Conservation (phyloP, 2,329 filamentous ascomycete species). For the Cercospora sojina region DNA sequence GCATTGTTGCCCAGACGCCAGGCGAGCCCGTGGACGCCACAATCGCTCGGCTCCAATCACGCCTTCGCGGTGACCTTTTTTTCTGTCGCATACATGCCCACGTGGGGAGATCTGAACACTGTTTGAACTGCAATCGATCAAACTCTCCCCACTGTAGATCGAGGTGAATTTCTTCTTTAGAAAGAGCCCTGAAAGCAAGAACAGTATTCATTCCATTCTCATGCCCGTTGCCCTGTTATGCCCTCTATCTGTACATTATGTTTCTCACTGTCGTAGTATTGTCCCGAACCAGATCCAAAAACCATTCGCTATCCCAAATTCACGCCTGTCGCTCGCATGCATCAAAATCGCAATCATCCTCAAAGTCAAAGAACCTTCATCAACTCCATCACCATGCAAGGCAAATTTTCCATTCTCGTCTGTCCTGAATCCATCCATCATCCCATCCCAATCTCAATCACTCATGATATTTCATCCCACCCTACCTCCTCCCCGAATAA, state of each 20-base stretch:
- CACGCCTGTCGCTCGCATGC: neutral
- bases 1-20: constrained; percentile 1
- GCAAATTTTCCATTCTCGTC: neutral
- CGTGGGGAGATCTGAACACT: too few species aligned
- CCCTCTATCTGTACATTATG: neutral
- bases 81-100: too few species aligned
- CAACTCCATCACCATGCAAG: neutral
- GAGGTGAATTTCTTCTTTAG: neutral
- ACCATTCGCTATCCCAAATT: neutral
- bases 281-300: neutral
- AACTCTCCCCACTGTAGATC: too few species aligned
- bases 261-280: neutral
- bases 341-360: neutral
- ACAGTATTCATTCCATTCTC: neutral
- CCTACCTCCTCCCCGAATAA: constrained; percentile 7
- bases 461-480: neutral
- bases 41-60: constrained; percentile 7
- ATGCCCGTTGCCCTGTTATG: neutral
- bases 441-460: too few species aligned
- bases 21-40: neutral
- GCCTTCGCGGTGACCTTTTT: neutral
- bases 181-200: neutral
- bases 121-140: too few species aligned
- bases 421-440: neutral
- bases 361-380: neutral